phyloP scores from a whole-genome alignment of 108 stramenopile species.

The Asterionellopsis glacialis region DNA sequence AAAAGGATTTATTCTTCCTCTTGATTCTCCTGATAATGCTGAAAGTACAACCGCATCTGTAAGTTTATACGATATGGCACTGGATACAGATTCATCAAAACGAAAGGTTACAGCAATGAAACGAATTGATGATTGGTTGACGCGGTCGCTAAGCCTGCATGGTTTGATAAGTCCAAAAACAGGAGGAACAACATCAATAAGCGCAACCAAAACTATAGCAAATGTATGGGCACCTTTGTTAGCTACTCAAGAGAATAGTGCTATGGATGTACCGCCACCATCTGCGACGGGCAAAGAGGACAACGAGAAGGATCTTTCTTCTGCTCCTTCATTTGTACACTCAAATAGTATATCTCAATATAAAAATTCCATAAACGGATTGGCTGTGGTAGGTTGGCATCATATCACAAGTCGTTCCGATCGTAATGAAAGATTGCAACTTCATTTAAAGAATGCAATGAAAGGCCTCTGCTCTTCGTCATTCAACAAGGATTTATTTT shows the following conservation, averaged over 20 bases:
- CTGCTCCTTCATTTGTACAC: no score
- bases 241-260: neutral
- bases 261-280: neutral
- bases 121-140: conserved; percentile 1
- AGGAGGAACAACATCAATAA: neutral
- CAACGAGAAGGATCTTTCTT: no score
- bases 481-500: neutral
- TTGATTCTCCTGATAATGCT: conserved; percentile 3
- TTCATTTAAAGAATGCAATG: neutral
- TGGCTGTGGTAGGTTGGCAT: conserved; percentile 10
- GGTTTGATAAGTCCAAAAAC: neutral
- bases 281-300: no score
- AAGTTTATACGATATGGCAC: neutral
- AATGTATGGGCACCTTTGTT: neutral
- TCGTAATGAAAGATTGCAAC: neutral
- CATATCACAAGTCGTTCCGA: neutral
- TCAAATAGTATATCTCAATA: no score
- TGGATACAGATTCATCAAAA: neutral
- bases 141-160: neutral
- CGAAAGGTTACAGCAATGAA: conserved; percentile 1
- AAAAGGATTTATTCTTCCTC: neutral
- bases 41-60: neutral
- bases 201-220: neutral
- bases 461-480: neutral
- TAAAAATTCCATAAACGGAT: neutral